Conservation (phyloP, 1,139 yeast genomes). For the Taiozyma onychis region DNA sequence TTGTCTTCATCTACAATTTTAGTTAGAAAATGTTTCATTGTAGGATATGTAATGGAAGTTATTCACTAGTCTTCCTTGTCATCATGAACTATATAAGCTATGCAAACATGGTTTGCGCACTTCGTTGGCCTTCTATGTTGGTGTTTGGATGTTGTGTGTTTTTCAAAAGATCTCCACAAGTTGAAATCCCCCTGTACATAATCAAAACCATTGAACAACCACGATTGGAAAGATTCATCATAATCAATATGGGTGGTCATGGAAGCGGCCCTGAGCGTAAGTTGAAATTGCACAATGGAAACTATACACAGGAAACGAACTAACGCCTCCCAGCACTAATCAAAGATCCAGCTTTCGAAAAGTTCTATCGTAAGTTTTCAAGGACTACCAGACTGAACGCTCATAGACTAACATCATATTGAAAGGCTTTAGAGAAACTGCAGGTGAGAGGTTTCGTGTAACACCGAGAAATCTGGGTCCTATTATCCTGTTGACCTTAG, state of each 20-base stretch:
- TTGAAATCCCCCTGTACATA: neutral
- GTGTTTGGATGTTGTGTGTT: neutral
- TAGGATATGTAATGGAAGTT: neutral
- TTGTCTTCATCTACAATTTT: neutral
- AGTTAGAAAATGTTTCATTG: neutral
- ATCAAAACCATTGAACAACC: neutral
- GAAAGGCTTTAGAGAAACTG: constrained; percentile 19
- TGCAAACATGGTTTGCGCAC: neutral
- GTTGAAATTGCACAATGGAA: neutral
- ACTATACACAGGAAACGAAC: neutral
- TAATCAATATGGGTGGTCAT: constrained; percentile 5
- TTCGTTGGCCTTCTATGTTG: neutral
- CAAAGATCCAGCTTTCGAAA: constrained; percentile 21
- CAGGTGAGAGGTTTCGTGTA: constrained; percentile 16
- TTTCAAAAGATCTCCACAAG: neutral
- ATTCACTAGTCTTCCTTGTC: too few species aligned
- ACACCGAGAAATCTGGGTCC: constrained; percentile 19
- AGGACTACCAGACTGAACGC: neutral
- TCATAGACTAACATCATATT: neutral
- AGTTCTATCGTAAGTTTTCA: constrained; percentile 19
- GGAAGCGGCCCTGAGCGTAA: constrained; percentile 17
- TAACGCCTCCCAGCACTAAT: constrained; percentile 13
- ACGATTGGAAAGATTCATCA: neutral
- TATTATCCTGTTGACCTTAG: constrained; percentile 12
- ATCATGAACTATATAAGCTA: too few species aligned